Evolutionary conservation across 2,329 filamentous ascomycete species (phyloP), one percentile per base, ranked within the genome.

Genomic region (Chaetomium sp.): DNA sequence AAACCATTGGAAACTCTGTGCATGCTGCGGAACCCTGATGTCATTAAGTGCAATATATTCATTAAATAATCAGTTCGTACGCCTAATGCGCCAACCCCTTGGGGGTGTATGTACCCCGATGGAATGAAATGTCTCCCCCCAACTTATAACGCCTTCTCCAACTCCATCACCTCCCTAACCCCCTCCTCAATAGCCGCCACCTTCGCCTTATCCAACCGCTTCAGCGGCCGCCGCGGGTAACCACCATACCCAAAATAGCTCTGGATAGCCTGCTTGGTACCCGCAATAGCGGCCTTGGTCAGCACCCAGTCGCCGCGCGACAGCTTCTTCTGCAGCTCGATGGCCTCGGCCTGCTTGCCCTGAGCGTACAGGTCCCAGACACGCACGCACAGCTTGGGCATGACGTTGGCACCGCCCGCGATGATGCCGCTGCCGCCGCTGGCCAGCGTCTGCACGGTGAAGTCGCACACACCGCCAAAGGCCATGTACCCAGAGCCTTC

Each of bases 381-480:
- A 68, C 81, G 82, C 49, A 87, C 86, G 67, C 89, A 91, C 6
- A 87, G 77, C 75, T 91, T 91, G 50, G 90, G 90, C 71, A 92
- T 84, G 56, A 95, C 84, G 67, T 95, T 95, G 59, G 89, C 90
- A 43, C 88, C 85, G 19, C 90, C 90, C 12, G 88, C 89, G 66
- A 95, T 94, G 71, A 94, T 90, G 36, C 90, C 89, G 54, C 83
- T 87, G 44, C 89, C 89, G 48, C 89, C 89, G 48, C 83, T 88
- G 58, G 86, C 79, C 4, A 91, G 79, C 1, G 89, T 92, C 73
- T 92, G 90, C 34, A 89, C 78, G 0, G 89, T 91, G 71, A 95
- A 95, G 72, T 95, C 90, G 67, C 87, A 89, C 70, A 94, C 89
- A 61, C 89, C 90, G 46, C 89, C 89, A 67, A 94, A 91, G 19